phyloP scores from a whole-genome alignment of 2,329 filamentous ascomycete genomes.

The Claviceps pazoutovae region DNA sequence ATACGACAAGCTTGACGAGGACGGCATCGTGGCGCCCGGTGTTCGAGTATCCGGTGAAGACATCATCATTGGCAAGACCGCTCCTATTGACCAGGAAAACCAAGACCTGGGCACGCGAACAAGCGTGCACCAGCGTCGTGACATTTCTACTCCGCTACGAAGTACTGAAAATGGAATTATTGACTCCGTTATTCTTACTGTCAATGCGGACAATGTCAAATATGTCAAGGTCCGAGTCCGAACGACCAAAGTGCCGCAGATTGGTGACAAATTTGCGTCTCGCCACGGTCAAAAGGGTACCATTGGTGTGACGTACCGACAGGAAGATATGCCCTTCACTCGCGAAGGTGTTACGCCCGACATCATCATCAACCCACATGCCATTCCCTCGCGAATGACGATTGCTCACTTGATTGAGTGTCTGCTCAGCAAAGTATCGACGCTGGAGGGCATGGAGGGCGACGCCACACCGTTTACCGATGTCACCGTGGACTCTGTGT shows the following conservation, averaged over 20 bases:
- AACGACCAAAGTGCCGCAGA: slow-evolving; percentile 96
- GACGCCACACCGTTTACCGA: slow-evolving; percentile 97
- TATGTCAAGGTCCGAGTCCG: slow-evolving; percentile 96
- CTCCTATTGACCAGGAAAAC: slow-evolving; percentile 81
- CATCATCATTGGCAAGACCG: slow-evolving; percentile 98
- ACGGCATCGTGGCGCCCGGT: slow-evolving; percentile 87
- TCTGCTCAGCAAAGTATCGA: slow-evolving; percentile 88
- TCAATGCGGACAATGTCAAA: slow-evolving; percentile 83
- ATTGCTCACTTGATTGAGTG: slow-evolving; percentile 99
- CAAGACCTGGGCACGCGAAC: slow-evolving; percentile 90
- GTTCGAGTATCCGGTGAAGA: slow-evolving; percentile 93
- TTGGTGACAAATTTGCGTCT: slow-evolving; percentile 98
- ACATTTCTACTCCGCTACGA: slow-evolving; percentile 86
- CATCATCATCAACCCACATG: slow-evolving; percentile 97
- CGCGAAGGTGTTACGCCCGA: slow-evolving; percentile 84
- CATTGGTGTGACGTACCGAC: slow-evolving; percentile 93
- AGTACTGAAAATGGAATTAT: slow-evolving; percentile 96
- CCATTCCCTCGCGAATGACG: slow-evolving; percentile 99
- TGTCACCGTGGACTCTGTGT: slow-evolving; percentile 89
- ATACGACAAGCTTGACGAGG: slow-evolving; percentile 94
- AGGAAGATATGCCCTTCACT: slow-evolving; percentile 98
- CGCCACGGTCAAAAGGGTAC: slow-evolving; percentile 99
- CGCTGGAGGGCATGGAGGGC: slow-evolving; percentile 85
- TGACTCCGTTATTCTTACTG: slow-evolving; percentile 84
- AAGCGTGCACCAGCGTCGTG: slow-evolving; percentile 79